Conservation (phyloP, 2,329 filamentous ascomycete genomes). For the Xylariaceae sp. region DNA sequence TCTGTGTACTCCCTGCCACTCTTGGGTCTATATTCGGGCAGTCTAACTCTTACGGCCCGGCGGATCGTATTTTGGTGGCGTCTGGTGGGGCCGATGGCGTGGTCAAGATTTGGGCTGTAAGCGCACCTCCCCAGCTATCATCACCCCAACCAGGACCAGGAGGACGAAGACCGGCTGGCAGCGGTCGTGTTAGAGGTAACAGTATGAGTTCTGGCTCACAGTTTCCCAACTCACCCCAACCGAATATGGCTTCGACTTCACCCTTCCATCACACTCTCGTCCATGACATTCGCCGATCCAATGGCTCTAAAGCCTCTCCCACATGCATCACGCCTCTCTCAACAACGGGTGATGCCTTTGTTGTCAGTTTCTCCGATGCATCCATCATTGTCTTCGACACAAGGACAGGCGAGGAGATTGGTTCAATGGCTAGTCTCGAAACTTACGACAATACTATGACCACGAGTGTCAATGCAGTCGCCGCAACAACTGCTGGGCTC, state of each 20-base stretch:
- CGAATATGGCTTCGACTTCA: slow-evolving; percentile 77
- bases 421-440: slow-evolving; percentile 87
- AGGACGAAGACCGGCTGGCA: slow-evolving; percentile 52
- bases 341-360: slow-evolving; percentile 77
- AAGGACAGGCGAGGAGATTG: slow-evolving; percentile 83
- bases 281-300: slow-evolving; percentile 73
- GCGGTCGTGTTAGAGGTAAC: slow-evolving; percentile 79
- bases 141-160: slow-evolving; percentile 68
- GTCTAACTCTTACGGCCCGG: slow-evolving; percentile 67
- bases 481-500: slow-evolving; percentile 78
- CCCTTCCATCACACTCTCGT: slow-evolving; percentile 86
- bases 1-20: slow-evolving; percentile 86
- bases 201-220: slow-evolving; percentile 93
- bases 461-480: slow-evolving; percentile 85
- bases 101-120: slow-evolving; percentile 92
- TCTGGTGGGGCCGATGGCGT: slow-evolving; percentile 89
- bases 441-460: slow-evolving; percentile 81
- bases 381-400: slow-evolving; percentile 91
- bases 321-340: slow-evolving; percentile 93
- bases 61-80: slow-evolving; percentile 84
- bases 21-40: slow-evolving; percentile 77
- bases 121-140: slow-evolving; percentile 78
- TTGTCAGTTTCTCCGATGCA: slow-evolving; percentile 88
- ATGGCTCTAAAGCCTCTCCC: slow-evolving; percentile 66
- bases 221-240: slow-evolving; percentile 86